Percentiles rank a stretch among this genome's conserved stretches.
These are phyloP conservation scores for Cercospora sp. DNA, from an alignment of 2,329 filamentous ascomycete genomes.

Conservation along the genomic window DNA sequence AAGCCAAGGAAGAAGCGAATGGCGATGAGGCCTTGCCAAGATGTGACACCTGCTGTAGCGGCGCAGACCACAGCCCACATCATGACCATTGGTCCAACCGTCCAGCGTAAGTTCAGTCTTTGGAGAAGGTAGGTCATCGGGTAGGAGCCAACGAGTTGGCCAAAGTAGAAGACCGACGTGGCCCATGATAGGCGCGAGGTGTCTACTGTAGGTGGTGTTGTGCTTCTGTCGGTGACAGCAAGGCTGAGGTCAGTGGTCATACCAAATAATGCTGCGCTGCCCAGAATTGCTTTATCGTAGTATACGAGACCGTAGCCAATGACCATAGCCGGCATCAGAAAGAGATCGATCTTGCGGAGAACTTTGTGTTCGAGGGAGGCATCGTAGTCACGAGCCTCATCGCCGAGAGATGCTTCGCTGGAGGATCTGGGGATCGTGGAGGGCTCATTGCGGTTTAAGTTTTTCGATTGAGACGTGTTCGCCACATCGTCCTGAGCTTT, in stretches of 20 bases:
- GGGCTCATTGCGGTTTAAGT: background rate
- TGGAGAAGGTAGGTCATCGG: constrained; percentile 46
- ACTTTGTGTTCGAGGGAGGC: background rate
- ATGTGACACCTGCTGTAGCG: constrained; percentile 25
- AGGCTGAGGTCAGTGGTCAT: constrained; percentile 6
- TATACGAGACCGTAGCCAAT: background rate
- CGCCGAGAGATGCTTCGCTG: background rate
- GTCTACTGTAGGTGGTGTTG: background rate
- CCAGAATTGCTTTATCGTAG: constrained; percentile 7
- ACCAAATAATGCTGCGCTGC: constrained; percentile 4
- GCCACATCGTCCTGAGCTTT: background rate
- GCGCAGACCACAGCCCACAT: background rate
- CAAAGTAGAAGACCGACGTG: constrained; percentile 49
- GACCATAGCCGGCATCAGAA: constrained; percentile 6
- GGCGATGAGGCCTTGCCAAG: constrained; percentile 40
- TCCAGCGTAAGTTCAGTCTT: constrained; percentile 45
- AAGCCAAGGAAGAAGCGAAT: constrained; percentile 29
- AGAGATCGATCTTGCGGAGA: constrained; percentile 6
- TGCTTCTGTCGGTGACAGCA: background rate
- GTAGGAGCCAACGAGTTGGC: constrained; percentile 47
- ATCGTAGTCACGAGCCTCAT: background rate
- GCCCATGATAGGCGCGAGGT: constrained; percentile 3
- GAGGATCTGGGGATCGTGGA: background rate
- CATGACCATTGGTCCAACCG: constrained; percentile 30
- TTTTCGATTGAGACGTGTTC: background rate